Base-by-base conservation (phyloP, 495 filamentous ascomycete genomes). In the Annulohypoxylon maeteangense region DNA sequence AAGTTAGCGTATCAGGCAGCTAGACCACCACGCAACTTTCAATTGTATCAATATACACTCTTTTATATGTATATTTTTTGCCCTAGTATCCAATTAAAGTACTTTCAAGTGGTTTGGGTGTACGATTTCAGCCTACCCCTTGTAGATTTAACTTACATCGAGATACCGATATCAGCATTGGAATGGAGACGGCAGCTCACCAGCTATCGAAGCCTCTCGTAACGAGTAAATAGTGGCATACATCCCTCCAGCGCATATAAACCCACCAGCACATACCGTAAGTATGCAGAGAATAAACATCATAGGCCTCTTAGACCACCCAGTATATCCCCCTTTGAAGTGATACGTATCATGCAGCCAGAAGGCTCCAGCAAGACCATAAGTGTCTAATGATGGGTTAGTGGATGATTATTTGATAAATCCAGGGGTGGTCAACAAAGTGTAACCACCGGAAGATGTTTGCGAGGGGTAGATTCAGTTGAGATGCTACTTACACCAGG, bases 361-460 rank as follows among this genome's bases (percentile, higher is more conserved):
- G 74, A 88, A 85, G n/a, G 81, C 77, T 5, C 84, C 85, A 11
- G 85, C 84, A 66, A 87, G 80, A 57, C 84, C 84, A 63, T 86
- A 87, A 42, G 83, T 86, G 67, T 86, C 62, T 65, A 40, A 56
- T 8, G 8, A 40, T 36, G 12, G n/a, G n/a, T 63, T 7, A 54
- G 34, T 11, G 29, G 32, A 22, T 20, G 31, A 34, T 8, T n/a
- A n/a, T n/a, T n/a, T n/a, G n/a, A n/a, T n/a, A n/a, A n/a, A n/a
- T n/a, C n/a, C n/a, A n/a, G n/a, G n/a, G n/a, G n/a, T n/a, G n/a
- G n/a, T n/a, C n/a, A n/a, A n/a, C n/a, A n/a, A n/a, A n/a, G n/a
- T n/a, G n/a, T n/a, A n/a, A n/a, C n/a, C n/a, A n/a, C n/a, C n/a
- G n/a, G n/a, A n/a, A n/a, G n/a, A n/a, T n/a, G n/a, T n/a, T 7